phyloP scores from a whole-genome alignment of 2,329 filamentous ascomycete genomes.

The Aspergillaceae sp. region DNA sequence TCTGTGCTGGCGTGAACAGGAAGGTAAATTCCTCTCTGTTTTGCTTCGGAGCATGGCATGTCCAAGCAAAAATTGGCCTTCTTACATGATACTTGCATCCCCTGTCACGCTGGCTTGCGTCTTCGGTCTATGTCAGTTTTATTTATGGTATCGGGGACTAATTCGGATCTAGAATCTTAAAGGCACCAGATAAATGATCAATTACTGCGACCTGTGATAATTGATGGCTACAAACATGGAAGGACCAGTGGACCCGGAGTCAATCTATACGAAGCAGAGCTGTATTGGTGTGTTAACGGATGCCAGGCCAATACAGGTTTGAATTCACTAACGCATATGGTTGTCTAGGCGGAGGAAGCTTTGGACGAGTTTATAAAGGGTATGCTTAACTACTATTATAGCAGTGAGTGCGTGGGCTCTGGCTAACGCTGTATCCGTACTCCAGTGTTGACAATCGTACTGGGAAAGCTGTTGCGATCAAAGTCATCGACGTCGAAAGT shows the following conservation, averaged over 20 bases:
- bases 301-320: slow-evolving; percentile 1
- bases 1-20: background rate
- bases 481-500: slow-evolving; percentile 97
- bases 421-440: slow-evolving; percentile 2
- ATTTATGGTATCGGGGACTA: background rate
- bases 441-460: slow-evolving; percentile 80
- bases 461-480: slow-evolving; percentile 92
- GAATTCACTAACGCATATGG: slow-evolving; percentile 14
- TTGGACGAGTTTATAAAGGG: slow-evolving; percentile 99
- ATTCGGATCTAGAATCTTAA: background rate
- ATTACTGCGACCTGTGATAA: background rate
- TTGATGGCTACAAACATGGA: slow-evolving; percentile 27
- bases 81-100: background rate
- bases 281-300: slow-evolving; percentile 60
- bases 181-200: background rate
- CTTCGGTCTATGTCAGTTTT: background rate
- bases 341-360: slow-evolving; percentile 75
- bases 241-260: slow-evolving; percentile 68
- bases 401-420: no score
- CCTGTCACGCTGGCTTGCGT: background rate
- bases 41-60: background rate
- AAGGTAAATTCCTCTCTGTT: background rate
- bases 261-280: slow-evolving; percentile 85
- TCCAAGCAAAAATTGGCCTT: background rate
- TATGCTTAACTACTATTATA: slow-evolving; percentile 28